These are phyloP conservation scores for Ogataea minuta DNA, from an alignment of 805 yeast genomes.

Conservation along the genomic window DNA sequence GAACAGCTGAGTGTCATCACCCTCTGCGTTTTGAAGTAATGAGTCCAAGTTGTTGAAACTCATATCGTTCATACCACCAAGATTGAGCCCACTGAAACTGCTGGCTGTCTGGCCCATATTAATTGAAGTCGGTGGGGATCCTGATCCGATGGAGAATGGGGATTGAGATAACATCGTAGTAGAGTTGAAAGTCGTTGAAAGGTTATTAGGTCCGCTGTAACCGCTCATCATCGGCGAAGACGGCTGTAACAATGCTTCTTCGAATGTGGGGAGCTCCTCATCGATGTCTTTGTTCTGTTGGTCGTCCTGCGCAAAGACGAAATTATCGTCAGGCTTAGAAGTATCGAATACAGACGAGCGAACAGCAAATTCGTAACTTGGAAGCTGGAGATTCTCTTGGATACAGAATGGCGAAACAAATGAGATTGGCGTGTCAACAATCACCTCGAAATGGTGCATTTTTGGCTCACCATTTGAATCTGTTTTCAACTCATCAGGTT, in stretches of 20 bases:
- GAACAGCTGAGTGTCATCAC: slow-evolving; percentile 10
- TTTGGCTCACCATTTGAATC: slow-evolving; percentile 36
- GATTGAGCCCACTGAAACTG: slow-evolving; percentile 4
- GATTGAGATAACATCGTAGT: slow-evolving; percentile 36
- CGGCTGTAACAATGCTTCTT: slow-evolving; percentile 55
- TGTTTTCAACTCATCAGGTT: slow-evolving; percentile 47
- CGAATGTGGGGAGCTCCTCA: slow-evolving; percentile 54
- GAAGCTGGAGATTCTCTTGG: slow-evolving; percentile 35
- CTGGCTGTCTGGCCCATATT: slow-evolving; percentile 9
- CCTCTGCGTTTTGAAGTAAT: slow-evolving; percentile 17
- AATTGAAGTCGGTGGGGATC: slow-evolving; percentile 24
- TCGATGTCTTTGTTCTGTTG: slow-evolving; percentile 16
- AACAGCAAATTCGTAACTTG: slow-evolving; percentile 39
- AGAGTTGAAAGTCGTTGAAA: slow-evolving; percentile 34
- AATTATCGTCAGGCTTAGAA: slow-evolving; percentile 4
- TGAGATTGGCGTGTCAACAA: slow-evolving; percentile 73
- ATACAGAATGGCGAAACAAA: slow-evolving; percentile 44
- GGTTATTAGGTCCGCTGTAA: slow-evolving; percentile 32
- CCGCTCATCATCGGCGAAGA: slow-evolving; percentile 44
- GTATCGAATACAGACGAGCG: slow-evolving; percentile 20
- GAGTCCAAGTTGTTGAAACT: slow-evolving; percentile 26
- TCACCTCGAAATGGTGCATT: slow-evolving; percentile 74
- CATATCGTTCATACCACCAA: slow-evolving; percentile 8
- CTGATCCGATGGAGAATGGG: slow-evolving; percentile 35
- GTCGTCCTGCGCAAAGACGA: slow-evolving; percentile 13